Base-by-base conservation (phyloP, 305 asterid species). In the Nicotiana rustica region DNA sequence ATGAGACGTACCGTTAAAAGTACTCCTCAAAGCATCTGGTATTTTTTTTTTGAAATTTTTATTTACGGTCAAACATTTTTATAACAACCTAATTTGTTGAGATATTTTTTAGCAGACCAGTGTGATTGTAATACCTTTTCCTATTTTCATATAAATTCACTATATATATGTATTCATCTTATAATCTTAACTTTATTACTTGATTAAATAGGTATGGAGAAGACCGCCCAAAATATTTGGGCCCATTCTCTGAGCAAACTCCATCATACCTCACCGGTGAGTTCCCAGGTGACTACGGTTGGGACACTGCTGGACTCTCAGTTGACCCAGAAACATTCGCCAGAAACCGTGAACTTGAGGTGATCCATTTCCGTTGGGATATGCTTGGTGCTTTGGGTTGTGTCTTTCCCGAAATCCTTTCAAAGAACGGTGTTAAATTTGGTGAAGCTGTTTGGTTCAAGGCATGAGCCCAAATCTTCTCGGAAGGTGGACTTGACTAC, bases 221-320 rank as follows among this genome's bases (percentile, higher is more conserved):
- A 0, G 97, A 95, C 89, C 89, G 99, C 17, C 99, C 99, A 59
- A 95, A 95, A 73, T 95, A 91, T 89, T 87, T 95, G 91, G 99
- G 99, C 68, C 99, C 99, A 79, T 95, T 95, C 89, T 94, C 98
- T 0, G 98, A 94, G 90, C 99, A 95, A 68, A 95, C 99, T 57
- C 99, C 99, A 25, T 93, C 98, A 7, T 94, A 94, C 90, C 92
- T 94, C 4, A 95, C 95, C 0, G 98, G 99, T 0, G 99, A 95
- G 65, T 95, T 92, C 70, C 97, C 98, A n/a, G 98, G 99, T 10
- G 98, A 95, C 81, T 95, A 95, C 21, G 99, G 99, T 0, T 95
- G 99, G 97, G 99, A 95, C 91, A 94, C 97, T 0, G 99, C 98
- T 1, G 99, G 98, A 36, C 97, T 95, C 2, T 95, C 98, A 0